Conservation (phyloP, 73 alveolate species). For the Effrenium voratum region DNA sequence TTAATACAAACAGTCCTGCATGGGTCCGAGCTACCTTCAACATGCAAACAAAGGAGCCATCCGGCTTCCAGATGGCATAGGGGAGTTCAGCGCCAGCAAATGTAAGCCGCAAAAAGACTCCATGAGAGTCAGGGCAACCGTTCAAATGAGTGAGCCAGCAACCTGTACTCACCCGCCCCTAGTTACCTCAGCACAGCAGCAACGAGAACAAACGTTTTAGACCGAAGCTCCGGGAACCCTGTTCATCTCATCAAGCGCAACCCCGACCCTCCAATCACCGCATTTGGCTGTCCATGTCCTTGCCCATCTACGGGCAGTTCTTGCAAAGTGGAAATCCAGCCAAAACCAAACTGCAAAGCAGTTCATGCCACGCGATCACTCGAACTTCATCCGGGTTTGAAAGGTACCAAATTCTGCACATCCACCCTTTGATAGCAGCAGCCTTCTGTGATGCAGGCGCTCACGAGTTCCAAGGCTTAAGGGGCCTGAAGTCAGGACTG, state of each 20-base stretch:
- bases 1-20: too few species aligned
- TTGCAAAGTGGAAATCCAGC: background rate
- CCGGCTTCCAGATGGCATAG: too few species aligned
- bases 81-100: too few species aligned
- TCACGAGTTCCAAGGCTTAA: constrained; percentile 9
- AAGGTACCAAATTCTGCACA: background rate
- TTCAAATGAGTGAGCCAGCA: too few species aligned
- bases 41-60: too few species aligned
- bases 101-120: too few species aligned
- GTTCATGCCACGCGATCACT: background rate
- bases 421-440: background rate
- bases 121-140: too few species aligned
- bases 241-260: background rate
- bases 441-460: background rate
- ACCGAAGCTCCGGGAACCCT: too few species aligned
- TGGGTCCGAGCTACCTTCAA: too few species aligned
- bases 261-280: background rate
- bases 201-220: too few species aligned
- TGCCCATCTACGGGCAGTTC: background rate
- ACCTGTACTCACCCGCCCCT: too few species aligned
- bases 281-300: background rate
- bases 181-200: too few species aligned
- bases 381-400: background rate
- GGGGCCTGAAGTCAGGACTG: background rate
- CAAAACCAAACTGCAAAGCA: background rate